Evolutionary conservation across 768 basidiomycete species (phyloP), one percentile per base, ranked within the genome.

Genomic region (Harrya chromipes): DNA sequence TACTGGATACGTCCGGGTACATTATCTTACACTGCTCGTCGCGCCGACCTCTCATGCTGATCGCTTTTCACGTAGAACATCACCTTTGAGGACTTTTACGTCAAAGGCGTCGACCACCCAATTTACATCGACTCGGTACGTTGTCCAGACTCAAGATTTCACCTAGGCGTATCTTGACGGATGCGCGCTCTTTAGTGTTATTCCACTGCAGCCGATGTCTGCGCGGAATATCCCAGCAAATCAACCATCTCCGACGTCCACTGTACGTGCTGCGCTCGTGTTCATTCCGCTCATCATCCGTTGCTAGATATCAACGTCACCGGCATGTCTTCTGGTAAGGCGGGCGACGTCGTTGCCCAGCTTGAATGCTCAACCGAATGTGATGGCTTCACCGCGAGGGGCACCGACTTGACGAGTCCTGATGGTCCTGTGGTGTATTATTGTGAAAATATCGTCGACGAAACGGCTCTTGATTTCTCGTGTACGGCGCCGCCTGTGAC

Each of bases 161-260:
- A 2, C 27, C 27, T 27, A 11, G 27, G 27, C 10, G 27, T 27
- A 27, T 27, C 29, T 35, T 24, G n/a, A 49, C 31, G 1, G 20
- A 48, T n/a, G 8, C 35, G 3, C 6, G 29, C n/a, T 21, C 21
- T 17, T 13, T 29, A 75, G 68, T 77, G 74, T 53, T 74, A 74
- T 51, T 49, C 53, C 4, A 73, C 71, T 2, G n/a, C 55, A 10
- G 57, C 71, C 27, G 53, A 48, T 42, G 57, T 64, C n/a, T 72
- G 73, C 61, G 63, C 65, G 13, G 58, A 72, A 56, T 73, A 63
- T 58, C 74, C 72, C 11, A 69, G 66, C 53, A 65, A 54, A 14
- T 39, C 70, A 16, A 61, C 46, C 27, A 74, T 78, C 47, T 74
- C 72, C 26, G 72, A 78, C 49, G 63, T 76, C 12, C 72, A 73